These are phyloP conservation scores for Moniliophthora roreri DNA, from an alignment of 1,284 basidiomycete genomes.

Conservation along the genomic window DNA sequence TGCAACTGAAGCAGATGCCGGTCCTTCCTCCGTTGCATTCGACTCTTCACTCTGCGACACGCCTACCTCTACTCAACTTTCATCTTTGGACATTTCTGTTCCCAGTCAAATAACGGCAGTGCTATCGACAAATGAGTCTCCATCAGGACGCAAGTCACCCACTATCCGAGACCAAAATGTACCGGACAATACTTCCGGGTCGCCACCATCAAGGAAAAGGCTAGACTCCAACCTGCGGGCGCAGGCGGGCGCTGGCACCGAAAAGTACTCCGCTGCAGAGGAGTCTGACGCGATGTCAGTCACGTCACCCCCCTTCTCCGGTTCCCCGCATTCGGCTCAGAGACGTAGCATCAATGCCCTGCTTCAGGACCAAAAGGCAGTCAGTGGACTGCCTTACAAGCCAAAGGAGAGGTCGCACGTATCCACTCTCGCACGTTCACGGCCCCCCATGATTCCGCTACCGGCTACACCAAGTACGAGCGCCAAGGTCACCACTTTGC, in stretches of 20 bases:
- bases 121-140: no score
- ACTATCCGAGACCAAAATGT: no score
- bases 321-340: background rate
- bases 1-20: background rate
- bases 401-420: no score
- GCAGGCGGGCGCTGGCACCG: background rate
- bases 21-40: slow-evolving; percentile 5
- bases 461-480: no score
- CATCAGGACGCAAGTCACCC: no score
- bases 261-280: background rate
- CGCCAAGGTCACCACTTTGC: no score
- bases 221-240: background rate
- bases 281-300: slow-evolving; percentile 3
- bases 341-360: background rate
- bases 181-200: no score
- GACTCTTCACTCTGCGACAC: background rate
- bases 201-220: background rate
- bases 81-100: background rate
- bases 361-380: background rate
- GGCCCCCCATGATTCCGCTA: no score
- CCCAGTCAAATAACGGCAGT: background rate
- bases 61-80: background rate
- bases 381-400: no score
- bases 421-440: no score
- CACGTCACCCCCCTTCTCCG: background rate